Evolutionary conservation across 441 rosid genomes (phyloP), one percentile per base, ranked within the genome.

Genomic region (Mallotus repandus): DNA sequence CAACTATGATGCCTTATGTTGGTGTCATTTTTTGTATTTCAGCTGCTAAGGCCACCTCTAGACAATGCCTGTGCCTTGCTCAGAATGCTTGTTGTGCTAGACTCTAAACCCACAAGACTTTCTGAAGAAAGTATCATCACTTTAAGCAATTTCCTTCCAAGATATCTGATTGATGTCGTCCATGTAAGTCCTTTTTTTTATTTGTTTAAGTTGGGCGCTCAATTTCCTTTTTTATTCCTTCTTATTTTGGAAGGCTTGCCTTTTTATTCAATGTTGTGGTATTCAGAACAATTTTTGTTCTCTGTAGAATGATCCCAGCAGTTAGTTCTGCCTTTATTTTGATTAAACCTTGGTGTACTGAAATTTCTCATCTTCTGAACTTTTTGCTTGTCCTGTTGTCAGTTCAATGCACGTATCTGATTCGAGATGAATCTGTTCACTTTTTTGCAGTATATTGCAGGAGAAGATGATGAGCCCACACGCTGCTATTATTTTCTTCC

Each of bases 11-110:
- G 41, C 57, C 74, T 72, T 19, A 70, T 19, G 21, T 22, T 64
- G 61, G 66, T 50, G 0, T 54, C 43, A 57, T 70, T 74, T 45
- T 81, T 78, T 45, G 38, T 80, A 32, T 66, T 80, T 49, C 85
- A 91, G 98, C 77, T 72, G 56, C 74, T 74, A 66, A 83, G 80
- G 77, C 96, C 81, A 70, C 79, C 80, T 55, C 61, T 90, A 19
- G 95, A 85, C 65, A 93, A 93, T 77, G 86, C 85, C 11, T 87
- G 91, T 84, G 93, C 92, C 65, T 77, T 93, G 86, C 92, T 93
- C 70, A 85, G 92, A 79, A 75, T 93, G 75, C 89, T 96, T 53
- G 69, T 79, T 53, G 70, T 7, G 5, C 81, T 96, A 76, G 98
- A 93, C 77, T 80, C 92, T 62, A 81, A 78, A 76, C 99, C 98